These are phyloP conservation scores for Penstemon davidsonii DNA, from an alignment of 257 asterid species.

Conservation along the genomic window DNA sequence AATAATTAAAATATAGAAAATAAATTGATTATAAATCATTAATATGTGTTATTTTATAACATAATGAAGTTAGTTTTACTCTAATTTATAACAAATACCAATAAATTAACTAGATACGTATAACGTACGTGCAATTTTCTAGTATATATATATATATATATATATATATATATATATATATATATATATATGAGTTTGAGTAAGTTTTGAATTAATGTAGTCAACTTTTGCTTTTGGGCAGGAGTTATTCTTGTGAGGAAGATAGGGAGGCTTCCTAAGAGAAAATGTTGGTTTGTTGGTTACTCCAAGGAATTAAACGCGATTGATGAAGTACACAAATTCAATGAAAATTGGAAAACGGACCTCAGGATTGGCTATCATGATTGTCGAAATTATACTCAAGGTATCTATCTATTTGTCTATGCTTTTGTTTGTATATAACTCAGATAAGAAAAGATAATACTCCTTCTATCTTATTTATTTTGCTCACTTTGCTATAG, in stretches of 20 bases:
- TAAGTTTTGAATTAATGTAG: not conserved
- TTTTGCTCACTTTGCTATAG: too few species aligned
- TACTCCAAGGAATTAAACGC: slow-evolving; percentile 39
- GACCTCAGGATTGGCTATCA: slow-evolving; percentile 59
- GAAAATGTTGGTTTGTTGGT: slow-evolving; percentile 78
- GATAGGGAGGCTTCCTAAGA: slow-evolving; percentile 51
- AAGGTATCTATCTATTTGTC: slow-evolving; percentile 38
- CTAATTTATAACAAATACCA: too few species aligned
- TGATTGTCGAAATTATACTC: slow-evolving; percentile 70
- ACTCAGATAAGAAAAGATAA: too few species aligned
- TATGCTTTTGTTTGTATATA: not conserved
- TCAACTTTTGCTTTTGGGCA: slow-evolving; percentile 19
- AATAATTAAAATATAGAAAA: too few species aligned
- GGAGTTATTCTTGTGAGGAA: slow-evolving; percentile 61
- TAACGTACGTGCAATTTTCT: too few species aligned
- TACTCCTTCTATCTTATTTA: not conserved
- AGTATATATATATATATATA: too few species aligned
- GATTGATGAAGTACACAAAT: slow-evolving; percentile 36
- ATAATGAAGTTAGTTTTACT: too few species aligned
- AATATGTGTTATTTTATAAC: too few species aligned
- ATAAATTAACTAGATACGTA: too few species aligned
- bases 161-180: too few species aligned
- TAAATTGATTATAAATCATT: too few species aligned
- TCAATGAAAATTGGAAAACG: slow-evolving; percentile 61
- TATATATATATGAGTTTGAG: too few species aligned